Evolutionary conservation across 192 early-diverging fungal genomes (phyloP), one percentile per base, ranked within the genome.

Genomic region (Jimgerdemannia flammicorona): DNA sequence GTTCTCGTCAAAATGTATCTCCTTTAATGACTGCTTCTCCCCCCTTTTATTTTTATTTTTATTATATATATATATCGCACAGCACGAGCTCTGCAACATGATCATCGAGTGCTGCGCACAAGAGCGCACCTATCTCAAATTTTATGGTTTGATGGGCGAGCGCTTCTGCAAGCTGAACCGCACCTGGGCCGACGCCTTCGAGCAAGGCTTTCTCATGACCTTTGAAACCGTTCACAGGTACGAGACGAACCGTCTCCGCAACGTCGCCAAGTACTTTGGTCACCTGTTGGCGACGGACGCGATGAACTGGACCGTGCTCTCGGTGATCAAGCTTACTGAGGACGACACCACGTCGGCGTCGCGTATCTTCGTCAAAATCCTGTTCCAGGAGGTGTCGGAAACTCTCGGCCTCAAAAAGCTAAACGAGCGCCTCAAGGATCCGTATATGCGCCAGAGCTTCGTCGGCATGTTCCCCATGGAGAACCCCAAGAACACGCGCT

Each of bases 41-140:
- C 43, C 59, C 40, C 8, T 10, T 59, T 59, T 10, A 69, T 69
- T 43, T 18, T 66, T n/a, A 76, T 65, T 75, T 29, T 39, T 43
- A 17, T 66, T 64, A 44, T 66, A 19, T 64, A 17, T n/a, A 72
- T 39, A 71, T 54, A 70, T 63, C 43, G 42, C 77, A 18, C 81
- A 89, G 87, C 87, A 94, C 49, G 97, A 98, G 82, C 83, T 99
- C 43, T 91, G 90, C 79, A 96, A 97, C 77, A 99, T 99, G 97
- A 89, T 99, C 66, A 94, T 98, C 69, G 97, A 99, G 78, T 96
- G 96, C 87, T 98, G 96, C 79, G 90, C 93, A 4, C 96, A 99
- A 79, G 96, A 98, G 78, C 87, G 95, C 11, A 98, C 96, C 4
- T 99, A 96, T 80, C 91, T 95, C 74, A 94, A 88, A 71, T 97